Evolutionary conservation across 1,139 yeast genomes (phyloP).

Genomic region (Casaregolazyma suthepensis): DNA sequence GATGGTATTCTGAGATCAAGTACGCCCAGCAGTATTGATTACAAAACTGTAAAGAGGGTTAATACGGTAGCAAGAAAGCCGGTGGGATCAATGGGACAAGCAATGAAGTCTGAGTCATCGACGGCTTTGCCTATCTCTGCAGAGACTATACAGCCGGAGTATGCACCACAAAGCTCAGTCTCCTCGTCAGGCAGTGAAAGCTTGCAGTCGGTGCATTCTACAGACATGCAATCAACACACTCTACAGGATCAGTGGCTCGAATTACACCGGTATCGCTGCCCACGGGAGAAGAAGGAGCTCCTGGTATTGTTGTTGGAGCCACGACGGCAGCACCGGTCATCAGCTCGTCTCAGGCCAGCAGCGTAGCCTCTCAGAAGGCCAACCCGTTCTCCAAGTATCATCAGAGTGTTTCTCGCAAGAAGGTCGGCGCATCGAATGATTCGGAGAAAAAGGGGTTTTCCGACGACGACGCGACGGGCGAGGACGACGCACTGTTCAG

Average conservation of each 20-base stretch:
- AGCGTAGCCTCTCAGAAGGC: neutral
- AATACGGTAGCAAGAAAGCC: conserved; percentile 10
- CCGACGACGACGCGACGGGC: neutral
- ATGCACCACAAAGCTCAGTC: conserved; percentile 2
- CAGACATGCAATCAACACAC: conserved; percentile 1
- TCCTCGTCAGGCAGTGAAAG: conserved; percentile 7
- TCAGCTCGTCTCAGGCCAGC: conserved; percentile 2
- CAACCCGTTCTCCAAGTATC: neutral
- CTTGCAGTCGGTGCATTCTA: conserved; percentile 1
- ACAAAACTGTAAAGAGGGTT: neutral
- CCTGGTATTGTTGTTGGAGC: conserved; percentile 6
- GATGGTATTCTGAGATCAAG: neutral
- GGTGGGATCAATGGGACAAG: neutral
- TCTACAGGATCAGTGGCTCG: neutral
- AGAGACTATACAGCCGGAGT: neutral
- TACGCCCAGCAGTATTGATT: neutral
- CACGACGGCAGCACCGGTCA: conserved; percentile 6
- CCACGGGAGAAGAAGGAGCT: conserved; percentile 5
- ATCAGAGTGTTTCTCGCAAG: neutral
- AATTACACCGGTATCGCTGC: conserved; percentile 4
- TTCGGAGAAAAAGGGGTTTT: neutral
- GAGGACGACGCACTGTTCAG: neutral
- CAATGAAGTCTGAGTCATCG: neutral
- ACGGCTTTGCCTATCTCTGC: neutral
- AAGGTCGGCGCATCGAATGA: conserved; percentile 1